phyloP scores from a whole-genome alignment of 495 filamentous ascomycete genomes.

The Hyaloscypha bicolor region DNA sequence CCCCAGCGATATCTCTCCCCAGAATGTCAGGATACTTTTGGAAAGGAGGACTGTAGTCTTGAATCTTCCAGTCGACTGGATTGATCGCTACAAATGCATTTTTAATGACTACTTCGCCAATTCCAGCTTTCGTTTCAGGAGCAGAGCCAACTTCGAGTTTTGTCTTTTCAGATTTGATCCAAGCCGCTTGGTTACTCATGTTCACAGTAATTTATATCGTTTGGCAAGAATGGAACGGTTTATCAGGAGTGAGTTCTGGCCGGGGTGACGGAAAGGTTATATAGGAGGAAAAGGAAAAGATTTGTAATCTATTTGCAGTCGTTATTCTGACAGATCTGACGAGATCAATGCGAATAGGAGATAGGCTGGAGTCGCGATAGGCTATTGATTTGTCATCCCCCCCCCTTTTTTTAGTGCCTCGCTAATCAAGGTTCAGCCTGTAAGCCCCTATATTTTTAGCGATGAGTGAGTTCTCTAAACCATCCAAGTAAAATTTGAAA shows the following conservation, averaged over 20 bases:
- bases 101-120: conserved; percentile 22
- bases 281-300: no score
- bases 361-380: no score
- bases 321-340: no score
- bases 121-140: conserved; percentile 2
- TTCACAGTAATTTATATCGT: not conserved
- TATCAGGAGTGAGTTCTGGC: not conserved
- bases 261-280: no score
- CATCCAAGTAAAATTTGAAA: no score
- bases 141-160: conserved; percentile 11
- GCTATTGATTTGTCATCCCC: no score
- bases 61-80: conserved; percentile 24
- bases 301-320: no score
- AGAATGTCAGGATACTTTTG: conserved; percentile 29
- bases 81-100: conserved; percentile 27
- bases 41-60: conserved; percentile 13
- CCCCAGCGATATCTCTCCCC: conserved; percentile 39
- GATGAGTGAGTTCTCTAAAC: no score
- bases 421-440: no score
- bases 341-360: no score
- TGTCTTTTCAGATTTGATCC: not conserved
- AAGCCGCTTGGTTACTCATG: conserved; percentile 23
- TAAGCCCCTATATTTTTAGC: no score
- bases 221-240: not conserved
- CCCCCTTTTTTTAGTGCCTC: no score